Evolutionary conservation across 2,329 filamentous ascomycete genomes (phyloP).

Genomic region (Grosmannia huntii): DNA sequence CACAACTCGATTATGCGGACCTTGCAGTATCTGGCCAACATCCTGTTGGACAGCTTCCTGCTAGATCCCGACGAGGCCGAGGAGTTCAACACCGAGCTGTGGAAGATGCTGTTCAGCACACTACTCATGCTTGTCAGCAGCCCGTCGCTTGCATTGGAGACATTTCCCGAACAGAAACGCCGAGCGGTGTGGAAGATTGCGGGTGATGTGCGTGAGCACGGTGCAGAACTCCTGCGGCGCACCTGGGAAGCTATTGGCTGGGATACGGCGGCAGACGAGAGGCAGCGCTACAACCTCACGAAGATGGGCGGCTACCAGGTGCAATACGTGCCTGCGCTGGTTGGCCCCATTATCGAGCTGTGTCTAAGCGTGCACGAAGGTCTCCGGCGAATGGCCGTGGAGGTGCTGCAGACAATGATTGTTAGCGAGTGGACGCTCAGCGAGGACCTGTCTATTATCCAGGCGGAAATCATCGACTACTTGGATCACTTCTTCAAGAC

Average conservation of each 20-base stretch:
- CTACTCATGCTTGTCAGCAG: slow-evolving; percentile 82
- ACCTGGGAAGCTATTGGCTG: slow-evolving; percentile 96
- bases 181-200: slow-evolving; percentile 98
- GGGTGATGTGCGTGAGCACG: slow-evolving; percentile 84
- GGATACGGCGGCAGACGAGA: slow-evolving; percentile 77
- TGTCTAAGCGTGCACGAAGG: slow-evolving; percentile 94
- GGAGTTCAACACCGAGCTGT: slow-evolving; percentile 81
- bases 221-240: slow-evolving; percentile 69
- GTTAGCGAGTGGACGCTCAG: slow-evolving; percentile 96
- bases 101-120: slow-evolving; percentile 86
- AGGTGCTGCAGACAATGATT: slow-evolving; percentile 95
- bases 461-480: slow-evolving; percentile 93
- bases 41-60: slow-evolving; percentile 72
- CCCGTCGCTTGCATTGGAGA: slow-evolving; percentile 79
- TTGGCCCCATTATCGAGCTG: slow-evolving; percentile 82
- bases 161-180: slow-evolving; percentile 92
- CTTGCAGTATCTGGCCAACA: slow-evolving; percentile 66
- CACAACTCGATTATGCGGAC: slow-evolving; percentile 82
- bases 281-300: slow-evolving; percentile 59
- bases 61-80: slow-evolving; percentile 87
- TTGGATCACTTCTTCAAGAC: slow-evolving; percentile 83
- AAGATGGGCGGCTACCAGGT: slow-evolving; percentile 96
- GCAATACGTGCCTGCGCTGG: slow-evolving; percentile 87
- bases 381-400: slow-evolving; percentile 75
- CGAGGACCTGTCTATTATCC: slow-evolving; percentile 79